Evolutionary conservation across 2,329 filamentous ascomycete genomes (phyloP).

Genomic region (Exutisphaerella laricina): DNA sequence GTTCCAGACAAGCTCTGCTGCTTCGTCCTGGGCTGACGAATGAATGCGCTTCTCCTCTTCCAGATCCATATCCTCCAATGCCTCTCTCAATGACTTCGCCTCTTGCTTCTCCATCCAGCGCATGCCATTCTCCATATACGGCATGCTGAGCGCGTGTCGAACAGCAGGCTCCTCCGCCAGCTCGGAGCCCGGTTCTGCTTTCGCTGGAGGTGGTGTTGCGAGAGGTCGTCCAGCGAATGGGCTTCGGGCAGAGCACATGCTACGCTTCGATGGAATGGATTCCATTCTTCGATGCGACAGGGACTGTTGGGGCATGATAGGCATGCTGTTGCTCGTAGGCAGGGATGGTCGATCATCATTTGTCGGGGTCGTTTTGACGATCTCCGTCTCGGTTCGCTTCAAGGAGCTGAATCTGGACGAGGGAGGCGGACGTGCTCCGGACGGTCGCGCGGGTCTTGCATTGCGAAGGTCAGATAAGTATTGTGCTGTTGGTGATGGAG

Average conservation of each 20-base stretch:
- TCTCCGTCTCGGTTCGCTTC: constrained; percentile 27
- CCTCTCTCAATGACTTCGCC: constrained; percentile 61
- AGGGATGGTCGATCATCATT: constrained; percentile 27
- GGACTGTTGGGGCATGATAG: constrained; percentile 22
- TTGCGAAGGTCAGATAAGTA: constrained; percentile 68
- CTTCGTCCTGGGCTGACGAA: constrained; percentile 67
- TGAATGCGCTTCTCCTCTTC: constrained; percentile 61
- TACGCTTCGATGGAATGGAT: constrained; percentile 11
- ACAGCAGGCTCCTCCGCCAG: constrained; percentile 40
- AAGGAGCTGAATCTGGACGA: constrained; percentile 38
- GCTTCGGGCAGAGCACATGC: constrained; percentile 13
- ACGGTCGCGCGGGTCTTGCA: constrained; percentile 61
- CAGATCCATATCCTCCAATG: constrained; percentile 68
- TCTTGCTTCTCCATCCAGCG: constrained; percentile 80
- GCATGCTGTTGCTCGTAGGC: constrained; percentile 31
- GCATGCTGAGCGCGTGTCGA: constrained; percentile 52
- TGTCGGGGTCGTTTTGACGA: constrained; percentile 9
- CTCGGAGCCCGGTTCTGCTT: constrained; percentile 35
- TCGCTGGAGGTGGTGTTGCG: constrained; percentile 22
- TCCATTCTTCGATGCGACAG: constrained; percentile 24
- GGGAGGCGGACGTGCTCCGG: constrained; percentile 63
- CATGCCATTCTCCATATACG: constrained; percentile 67
- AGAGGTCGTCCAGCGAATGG: constrained; percentile 32
- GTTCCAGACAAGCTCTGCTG: constrained; percentile 71
- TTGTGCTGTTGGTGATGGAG: constrained; percentile 47